Conservation (phyloP, 2,329 filamentous ascomycete species). For the Verticillium tricorpus region DNA sequence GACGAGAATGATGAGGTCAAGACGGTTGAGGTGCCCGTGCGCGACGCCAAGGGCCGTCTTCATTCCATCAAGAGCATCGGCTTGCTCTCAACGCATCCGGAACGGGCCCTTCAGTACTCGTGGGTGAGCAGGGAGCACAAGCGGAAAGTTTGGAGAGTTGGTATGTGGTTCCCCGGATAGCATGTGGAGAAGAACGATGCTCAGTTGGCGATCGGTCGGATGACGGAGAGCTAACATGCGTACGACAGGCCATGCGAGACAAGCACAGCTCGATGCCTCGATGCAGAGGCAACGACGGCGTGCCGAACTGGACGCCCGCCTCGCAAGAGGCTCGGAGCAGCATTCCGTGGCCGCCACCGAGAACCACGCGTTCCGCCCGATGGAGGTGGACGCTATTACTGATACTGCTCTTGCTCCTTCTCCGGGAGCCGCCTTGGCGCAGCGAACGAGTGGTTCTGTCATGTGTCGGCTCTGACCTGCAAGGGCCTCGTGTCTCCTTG, state of each 20-base stretch:
- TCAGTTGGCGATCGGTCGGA: background rate
- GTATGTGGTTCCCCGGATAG: constrained; percentile 17
- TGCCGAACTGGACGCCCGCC: background rate
- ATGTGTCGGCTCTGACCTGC: background rate
- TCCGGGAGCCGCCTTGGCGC: too few species aligned
- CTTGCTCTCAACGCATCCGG: constrained; percentile 26
- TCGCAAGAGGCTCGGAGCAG: background rate
- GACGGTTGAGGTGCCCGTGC: constrained; percentile 15
- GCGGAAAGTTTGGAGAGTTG: constrained; percentile 16
- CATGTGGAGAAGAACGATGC: background rate
- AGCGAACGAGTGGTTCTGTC: background rate
- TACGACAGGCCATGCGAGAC: constrained; percentile 9
- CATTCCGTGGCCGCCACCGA: background rate
- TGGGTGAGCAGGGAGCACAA: constrained; percentile 23
- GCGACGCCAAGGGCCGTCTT: constrained; percentile 8
- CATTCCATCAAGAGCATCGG: constrained; percentile 20
- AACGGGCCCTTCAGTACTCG: constrained; percentile 24
- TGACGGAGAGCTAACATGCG: background rate
- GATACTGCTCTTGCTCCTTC: too few species aligned
- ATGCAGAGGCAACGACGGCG: constrained; percentile 9
- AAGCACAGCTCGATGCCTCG: constrained; percentile 11
- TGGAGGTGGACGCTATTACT: too few species aligned
- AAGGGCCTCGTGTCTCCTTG: background rate
- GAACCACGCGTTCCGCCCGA: background rate
- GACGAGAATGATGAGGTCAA: constrained; percentile 12